Evolutionary conservation across 2,329 filamentous ascomycete species (phyloP).

Genomic region (Monosporascus sp.): DNA sequence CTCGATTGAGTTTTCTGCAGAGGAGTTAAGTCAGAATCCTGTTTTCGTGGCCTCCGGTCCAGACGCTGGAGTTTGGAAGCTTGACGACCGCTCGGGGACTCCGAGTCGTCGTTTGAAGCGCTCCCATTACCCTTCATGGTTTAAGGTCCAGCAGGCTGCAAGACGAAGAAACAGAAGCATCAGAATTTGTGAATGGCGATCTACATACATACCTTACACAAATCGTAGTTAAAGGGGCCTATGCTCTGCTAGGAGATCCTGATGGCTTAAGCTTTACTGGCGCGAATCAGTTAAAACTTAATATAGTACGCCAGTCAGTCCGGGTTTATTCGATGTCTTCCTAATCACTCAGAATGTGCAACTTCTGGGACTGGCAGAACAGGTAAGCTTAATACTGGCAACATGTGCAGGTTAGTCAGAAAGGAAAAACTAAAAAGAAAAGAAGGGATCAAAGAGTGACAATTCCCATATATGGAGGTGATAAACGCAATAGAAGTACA

Average conservation of each 20-base stretch:
- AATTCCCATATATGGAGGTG: too few relatives aligned
- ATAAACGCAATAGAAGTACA: background rate
- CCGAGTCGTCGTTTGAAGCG: conserved; percentile 2
- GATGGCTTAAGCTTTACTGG: background rate
- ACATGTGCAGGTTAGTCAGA: background rate
- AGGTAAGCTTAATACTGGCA: too few relatives aligned
- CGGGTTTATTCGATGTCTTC: too few relatives aligned
- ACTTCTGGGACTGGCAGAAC: too few relatives aligned
- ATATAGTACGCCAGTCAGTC: too few relatives aligned
- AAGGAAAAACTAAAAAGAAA: background rate
- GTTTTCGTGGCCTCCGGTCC: conserved; percentile 4
- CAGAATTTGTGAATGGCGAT: conserved; percentile 4
- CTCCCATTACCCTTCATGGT: conserved; percentile 12
- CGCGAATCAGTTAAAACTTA: background rate
- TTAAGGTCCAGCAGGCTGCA: background rate
- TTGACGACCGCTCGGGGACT: conserved; percentile 5
- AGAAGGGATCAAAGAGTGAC: background rate
- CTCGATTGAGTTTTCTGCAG: conserved; percentile 11
- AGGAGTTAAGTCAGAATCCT: conserved; percentile 11
- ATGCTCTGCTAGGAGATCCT: too few relatives aligned
- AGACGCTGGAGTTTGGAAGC: conserved; percentile 14
- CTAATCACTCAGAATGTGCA: too few relatives aligned
- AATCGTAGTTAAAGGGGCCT: too few relatives aligned
- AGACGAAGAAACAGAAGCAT: background rate
- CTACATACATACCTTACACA: conserved; percentile 12